Percentiles rank a stretch among this genome's conserved stretches.
Evolutionary conservation across 495 filamentous ascomycete species (phyloP).

Genomic region (Xylaria castorea): DNA sequence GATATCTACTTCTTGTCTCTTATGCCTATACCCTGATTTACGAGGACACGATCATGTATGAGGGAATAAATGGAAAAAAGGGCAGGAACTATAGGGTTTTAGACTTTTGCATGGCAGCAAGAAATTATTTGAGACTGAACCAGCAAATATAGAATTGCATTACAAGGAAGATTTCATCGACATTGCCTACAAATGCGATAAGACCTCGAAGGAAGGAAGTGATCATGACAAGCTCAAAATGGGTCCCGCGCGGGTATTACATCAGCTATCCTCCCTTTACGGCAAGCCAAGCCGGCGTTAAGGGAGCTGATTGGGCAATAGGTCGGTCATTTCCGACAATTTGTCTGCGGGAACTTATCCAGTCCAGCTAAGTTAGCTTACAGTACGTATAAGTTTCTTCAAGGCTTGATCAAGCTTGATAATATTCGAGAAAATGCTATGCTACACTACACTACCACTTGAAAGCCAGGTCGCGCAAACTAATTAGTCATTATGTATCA

Average conservation of each 20-base stretch:
- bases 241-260: slow-evolving; percentile 5
- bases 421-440: not conserved
- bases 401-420: not conserved
- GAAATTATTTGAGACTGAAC: not conserved
- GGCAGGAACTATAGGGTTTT: not conserved
- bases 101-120: not conserved
- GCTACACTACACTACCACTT: not conserved
- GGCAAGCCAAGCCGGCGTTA: slow-evolving; percentile 1
- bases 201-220: not conserved
- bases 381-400: not conserved
- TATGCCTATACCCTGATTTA: slow-evolving; percentile 18
- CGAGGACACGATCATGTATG: slow-evolving; percentile 2
- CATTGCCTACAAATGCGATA: not conserved
- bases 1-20: slow-evolving; percentile 14
- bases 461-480: not conserved
- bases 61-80: not conserved
- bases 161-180: not conserved
- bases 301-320: slow-evolving; percentile 10
- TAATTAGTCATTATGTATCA: not conserved
- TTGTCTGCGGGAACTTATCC: not conserved
- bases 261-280: not conserved
- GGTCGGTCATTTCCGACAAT: not conserved
- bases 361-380: not conserved
- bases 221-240: not conserved
- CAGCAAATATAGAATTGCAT: slow-evolving; percentile 1